Evolutionary conservation across 2,329 filamentous ascomycete species (phyloP).

Genomic region (Neodidymelliopsis sp.): DNA sequence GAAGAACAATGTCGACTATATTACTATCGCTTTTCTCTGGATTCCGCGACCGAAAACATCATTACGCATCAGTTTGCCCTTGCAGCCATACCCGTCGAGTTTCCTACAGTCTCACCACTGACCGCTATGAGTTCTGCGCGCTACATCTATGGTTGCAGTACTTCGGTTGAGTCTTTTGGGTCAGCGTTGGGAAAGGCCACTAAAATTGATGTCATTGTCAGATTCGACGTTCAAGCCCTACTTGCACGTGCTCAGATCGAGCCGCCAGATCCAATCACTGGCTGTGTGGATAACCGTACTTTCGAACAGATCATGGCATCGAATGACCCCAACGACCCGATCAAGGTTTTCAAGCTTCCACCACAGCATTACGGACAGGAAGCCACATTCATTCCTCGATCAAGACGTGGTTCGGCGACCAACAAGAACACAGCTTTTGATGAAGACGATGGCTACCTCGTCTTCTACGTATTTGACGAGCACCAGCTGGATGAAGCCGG

Average conservation of each 20-base stretch:
- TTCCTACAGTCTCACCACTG: constrained; percentile 65
- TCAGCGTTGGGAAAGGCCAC: constrained; percentile 68
- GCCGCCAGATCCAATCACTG: constrained; percentile 60
- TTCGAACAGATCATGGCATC: constrained; percentile 61
- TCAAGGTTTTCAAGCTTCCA: constrained; percentile 69
- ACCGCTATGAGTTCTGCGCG: constrained; percentile 64
- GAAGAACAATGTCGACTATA: constrained; percentile 74
- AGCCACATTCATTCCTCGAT: constrained; percentile 66
- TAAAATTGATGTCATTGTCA: constrained; percentile 71
- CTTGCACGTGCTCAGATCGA: constrained; percentile 61
- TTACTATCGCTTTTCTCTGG: constrained; percentile 69
- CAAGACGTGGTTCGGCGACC: constrained; percentile 13
- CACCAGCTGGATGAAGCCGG: constrained; percentile 64
- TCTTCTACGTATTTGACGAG: constrained; percentile 76
- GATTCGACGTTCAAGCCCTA: constrained; percentile 64
- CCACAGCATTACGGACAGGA: constrained; percentile 70
- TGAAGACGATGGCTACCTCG: constrained; percentile 72
- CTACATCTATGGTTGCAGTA: constrained; percentile 74
- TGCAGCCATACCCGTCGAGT: constrained; percentile 71
- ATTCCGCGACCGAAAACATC: constrained; percentile 34
- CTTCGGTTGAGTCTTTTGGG: constrained; percentile 63
- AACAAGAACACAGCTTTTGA: constrained; percentile 7
- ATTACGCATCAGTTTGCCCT: constrained; percentile 72
- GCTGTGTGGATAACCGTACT: constrained; percentile 67
- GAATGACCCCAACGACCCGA: constrained; percentile 57